Evolutionary conservation across 495 filamentous ascomycete genomes (phyloP), one percentile per base, ranked within the genome.

Genomic region (Aspergillus funiculosus): DNA sequence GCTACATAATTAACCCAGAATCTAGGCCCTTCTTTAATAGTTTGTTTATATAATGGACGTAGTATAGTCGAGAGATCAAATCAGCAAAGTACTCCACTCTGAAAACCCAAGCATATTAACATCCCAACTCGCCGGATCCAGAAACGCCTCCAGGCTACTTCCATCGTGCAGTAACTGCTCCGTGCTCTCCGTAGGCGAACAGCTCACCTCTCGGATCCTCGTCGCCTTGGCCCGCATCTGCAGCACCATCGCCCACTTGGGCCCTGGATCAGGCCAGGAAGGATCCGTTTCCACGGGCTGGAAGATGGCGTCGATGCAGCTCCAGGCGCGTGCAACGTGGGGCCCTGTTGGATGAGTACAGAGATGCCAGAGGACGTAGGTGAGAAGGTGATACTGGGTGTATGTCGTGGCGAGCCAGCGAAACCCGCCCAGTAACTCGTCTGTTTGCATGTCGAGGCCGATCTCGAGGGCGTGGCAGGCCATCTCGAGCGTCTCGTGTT

Each of bases 331-430:
- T 7, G 57, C 50, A 0, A 48, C 50, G 5, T 49, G 37, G 8
- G 48, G 36, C 1, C 45, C 52, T 1, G 22, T 43, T 0, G 61
- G 61, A 22, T 51, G 51, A 8, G 62, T 48, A 43, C 63, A 66
- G 13, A 66, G 37, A 31, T 59, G 47, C 63, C 63, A 66, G 0
- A 66, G 53, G 3, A 54, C 52, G 31, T 62, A 62, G 1, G 63
- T 66, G 11, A 66, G 51, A 0, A 60, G 48, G 27, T 61, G 60
- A 22, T 51, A 64, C 24, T 60, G 61, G 1, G 55, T 58, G 24
- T 55, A 64, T 11, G 59, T 62, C 0, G 51, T 52, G 0, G 50
- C 47, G 1, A 66, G 14, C 63, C 63, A 66, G 25, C 53, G 52
- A 34, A 53, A 64, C 4, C 59, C 50, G 11, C 42, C 43, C 3